These are phyloP conservation scores for Mycena kentingensis DNA, from an alignment of 768 basidiomycete species.

Conservation along the genomic window DNA sequence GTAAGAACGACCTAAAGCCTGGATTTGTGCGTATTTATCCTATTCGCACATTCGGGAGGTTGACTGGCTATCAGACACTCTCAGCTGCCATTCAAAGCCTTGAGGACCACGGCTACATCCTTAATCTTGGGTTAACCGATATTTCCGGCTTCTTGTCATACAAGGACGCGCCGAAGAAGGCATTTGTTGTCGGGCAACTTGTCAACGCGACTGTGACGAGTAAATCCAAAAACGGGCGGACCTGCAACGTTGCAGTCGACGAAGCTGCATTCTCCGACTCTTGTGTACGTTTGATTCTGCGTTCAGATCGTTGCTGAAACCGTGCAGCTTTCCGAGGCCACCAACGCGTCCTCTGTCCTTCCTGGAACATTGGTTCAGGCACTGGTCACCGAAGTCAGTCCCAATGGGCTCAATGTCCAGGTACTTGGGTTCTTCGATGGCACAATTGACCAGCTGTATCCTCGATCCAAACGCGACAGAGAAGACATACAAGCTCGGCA, in stretches of 20 bases:
- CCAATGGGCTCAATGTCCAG: constrained; percentile 82
- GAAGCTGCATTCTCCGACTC: constrained; percentile 49
- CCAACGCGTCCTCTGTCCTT: constrained; percentile 77
- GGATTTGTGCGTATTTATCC: constrained; percentile 65
- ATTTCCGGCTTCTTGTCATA: constrained; percentile 84
- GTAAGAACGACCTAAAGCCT: constrained; percentile 70
- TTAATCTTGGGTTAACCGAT: constrained; percentile 81
- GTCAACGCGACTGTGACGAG: constrained; percentile 68
- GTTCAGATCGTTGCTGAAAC: constrained; percentile 5
- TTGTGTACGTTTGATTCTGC: constrained; percentile 45
- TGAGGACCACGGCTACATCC: constrained; percentile 93
- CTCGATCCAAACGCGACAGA: constrained; percentile 47
- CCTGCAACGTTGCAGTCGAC: constrained; percentile 68
- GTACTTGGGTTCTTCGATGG: constrained; percentile 91
- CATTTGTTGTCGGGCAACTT: constrained; percentile 66
- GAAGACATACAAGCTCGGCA: constrained; percentile 58
- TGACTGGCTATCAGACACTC: constrained; percentile 54
- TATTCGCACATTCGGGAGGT: constrained; percentile 3
- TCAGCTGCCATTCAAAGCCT: constrained; percentile 77
- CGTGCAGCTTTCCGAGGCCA: constrained; percentile 70
- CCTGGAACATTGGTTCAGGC: constrained; percentile 84
- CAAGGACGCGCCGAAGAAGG: constrained; percentile 55
- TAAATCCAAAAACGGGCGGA: constrained; percentile 75
- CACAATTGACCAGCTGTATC: constrained; percentile 81
- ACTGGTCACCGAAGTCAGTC: constrained; percentile 73